These are phyloP conservation scores for Lasiosphaeria ovina DNA, from an alignment of 495 filamentous ascomycete species.

Conservation along the genomic window DNA sequence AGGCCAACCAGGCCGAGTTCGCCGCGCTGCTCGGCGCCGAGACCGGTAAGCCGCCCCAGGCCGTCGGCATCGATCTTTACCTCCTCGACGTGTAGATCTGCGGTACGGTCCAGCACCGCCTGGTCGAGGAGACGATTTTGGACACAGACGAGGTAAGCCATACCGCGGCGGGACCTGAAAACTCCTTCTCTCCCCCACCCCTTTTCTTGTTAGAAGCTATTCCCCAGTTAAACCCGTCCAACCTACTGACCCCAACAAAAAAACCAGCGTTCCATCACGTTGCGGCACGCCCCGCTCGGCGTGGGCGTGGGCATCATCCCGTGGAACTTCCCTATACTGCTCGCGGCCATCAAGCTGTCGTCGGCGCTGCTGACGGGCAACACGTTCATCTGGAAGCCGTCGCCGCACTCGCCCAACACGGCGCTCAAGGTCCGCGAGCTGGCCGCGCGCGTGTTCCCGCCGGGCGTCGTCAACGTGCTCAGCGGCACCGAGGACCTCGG, in stretches of 20 bases:
- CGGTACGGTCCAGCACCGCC: background rate
- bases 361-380: conserved; percentile 57
- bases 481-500: conserved; percentile 64
- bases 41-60: conserved; percentile 17
- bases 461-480: conserved; percentile 62
- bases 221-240: background rate
- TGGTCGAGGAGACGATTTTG: conserved; percentile 25
- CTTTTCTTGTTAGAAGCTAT: background rate
- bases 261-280: conserved; percentile 37
- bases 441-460: conserved; percentile 56
- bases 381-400: conserved; percentile 59
- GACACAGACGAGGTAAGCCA: conserved; percentile 42
- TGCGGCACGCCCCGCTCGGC: conserved; percentile 50
- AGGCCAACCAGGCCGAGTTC: no score
- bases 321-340: conserved; percentile 61
- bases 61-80: conserved; percentile 28
- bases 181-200: background rate
- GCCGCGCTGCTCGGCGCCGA: no score
- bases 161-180: background rate
- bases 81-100: conserved; percentile 12
- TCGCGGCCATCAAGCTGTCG: conserved; percentile 51
- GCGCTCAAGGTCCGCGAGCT: conserved; percentile 64
- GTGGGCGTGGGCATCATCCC: conserved; percentile 54
- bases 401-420: conserved; percentile 64
- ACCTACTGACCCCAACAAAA: conserved; percentile 12